Evolutionary conservation across 176 grass and related monocot species (phyloP).

Genomic region (Musa itinerans): DNA sequence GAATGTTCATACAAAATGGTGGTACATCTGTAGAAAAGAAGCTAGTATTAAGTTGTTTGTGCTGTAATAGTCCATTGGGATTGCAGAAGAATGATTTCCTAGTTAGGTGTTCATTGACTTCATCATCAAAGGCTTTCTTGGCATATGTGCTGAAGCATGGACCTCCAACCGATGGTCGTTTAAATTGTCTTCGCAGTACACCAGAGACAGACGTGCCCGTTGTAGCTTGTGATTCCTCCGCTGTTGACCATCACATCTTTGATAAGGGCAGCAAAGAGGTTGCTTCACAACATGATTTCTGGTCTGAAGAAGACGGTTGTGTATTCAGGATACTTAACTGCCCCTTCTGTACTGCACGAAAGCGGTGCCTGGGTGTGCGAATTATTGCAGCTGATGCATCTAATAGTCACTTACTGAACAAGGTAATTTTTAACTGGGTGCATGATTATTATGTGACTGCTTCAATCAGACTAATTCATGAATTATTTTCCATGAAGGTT

Average conservation of each 20-base stretch:
- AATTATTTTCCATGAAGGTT: slow-evolving; percentile 38
- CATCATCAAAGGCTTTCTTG: slow-evolving; percentile 52
- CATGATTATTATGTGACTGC: slow-evolving; percentile 8
- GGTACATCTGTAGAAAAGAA: slow-evolving; percentile 23
- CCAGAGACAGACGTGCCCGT: slow-evolving; percentile 27
- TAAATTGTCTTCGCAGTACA: slow-evolving; percentile 14
- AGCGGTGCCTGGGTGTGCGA: slow-evolving; percentile 43
- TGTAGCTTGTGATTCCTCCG: slow-evolving; percentile 47
- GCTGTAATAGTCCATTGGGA: slow-evolving; percentile 58
- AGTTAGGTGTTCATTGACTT: slow-evolving; percentile 36
- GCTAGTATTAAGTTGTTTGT: slow-evolving; percentile 45
- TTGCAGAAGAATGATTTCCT: slow-evolving; percentile 42
- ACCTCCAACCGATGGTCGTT: slow-evolving; percentile 9
- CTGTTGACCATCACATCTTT: slow-evolving; percentile 43
- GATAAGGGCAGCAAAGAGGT: slow-evolving; percentile 16
- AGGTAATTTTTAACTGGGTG: slow-evolving; percentile 36
- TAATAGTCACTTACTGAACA: slow-evolving; percentile 47
- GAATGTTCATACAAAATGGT: slow-evolving; percentile 31
- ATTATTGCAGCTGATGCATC: slow-evolving; percentile 62
- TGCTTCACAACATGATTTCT: slow-evolving; percentile 30
- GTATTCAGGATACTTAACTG: slow-evolving; percentile 59
- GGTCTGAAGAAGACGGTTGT: slow-evolving; percentile 82
- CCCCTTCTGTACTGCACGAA: slow-evolving; percentile 40
- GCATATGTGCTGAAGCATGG: slow-evolving; percentile 44
- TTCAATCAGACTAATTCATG: slow-evolving; percentile 13